Conservation (phyloP, 208 protist genomes). For the Trypanosoma cruzi region DNA sequence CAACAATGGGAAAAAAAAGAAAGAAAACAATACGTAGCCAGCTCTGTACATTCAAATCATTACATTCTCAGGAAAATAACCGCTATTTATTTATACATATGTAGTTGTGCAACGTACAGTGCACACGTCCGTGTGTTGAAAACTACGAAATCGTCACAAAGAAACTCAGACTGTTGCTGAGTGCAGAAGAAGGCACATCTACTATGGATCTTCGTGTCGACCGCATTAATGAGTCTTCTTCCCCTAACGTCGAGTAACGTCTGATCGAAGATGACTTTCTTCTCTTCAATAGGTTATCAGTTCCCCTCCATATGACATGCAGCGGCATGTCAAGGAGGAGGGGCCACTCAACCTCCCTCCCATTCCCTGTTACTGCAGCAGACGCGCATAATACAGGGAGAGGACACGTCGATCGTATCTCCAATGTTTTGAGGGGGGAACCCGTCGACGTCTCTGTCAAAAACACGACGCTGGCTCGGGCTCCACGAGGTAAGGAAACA, state of each 20-base stretch:
- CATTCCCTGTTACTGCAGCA: not conserved
- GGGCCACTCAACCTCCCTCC: not conserved
- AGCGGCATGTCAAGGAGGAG: constrained; percentile 25
- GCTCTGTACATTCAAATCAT: not conserved
- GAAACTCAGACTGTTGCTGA: constrained; percentile 25
- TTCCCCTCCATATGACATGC: constrained; percentile 8
- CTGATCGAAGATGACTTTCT: not conserved
- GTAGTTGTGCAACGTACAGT: not conserved
- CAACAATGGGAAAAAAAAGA: constrained; percentile 21
- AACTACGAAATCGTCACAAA: constrained; percentile 29
- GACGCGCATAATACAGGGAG: constrained; percentile 10
- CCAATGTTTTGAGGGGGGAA: not conserved
- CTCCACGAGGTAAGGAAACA: not conserved
- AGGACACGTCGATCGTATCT: constrained; percentile 5
- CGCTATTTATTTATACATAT: not conserved
- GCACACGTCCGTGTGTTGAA: not conserved
- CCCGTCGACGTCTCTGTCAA: not conserved
- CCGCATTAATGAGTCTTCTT: not conserved
- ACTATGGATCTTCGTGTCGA: not conserved
- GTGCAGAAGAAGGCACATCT: not conserved
- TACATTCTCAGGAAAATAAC: too few relatives aligned
- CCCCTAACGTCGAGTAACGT: not conserved
- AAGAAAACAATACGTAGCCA: constrained; percentile 25
- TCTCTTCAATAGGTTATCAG: not conserved
- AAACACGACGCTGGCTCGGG: constrained; percentile 13